Evolutionary conservation across 1,284 basidiomycete species (phyloP), one percentile per base, ranked within the genome.

Genomic region (Fomitopsis pinicola): DNA sequence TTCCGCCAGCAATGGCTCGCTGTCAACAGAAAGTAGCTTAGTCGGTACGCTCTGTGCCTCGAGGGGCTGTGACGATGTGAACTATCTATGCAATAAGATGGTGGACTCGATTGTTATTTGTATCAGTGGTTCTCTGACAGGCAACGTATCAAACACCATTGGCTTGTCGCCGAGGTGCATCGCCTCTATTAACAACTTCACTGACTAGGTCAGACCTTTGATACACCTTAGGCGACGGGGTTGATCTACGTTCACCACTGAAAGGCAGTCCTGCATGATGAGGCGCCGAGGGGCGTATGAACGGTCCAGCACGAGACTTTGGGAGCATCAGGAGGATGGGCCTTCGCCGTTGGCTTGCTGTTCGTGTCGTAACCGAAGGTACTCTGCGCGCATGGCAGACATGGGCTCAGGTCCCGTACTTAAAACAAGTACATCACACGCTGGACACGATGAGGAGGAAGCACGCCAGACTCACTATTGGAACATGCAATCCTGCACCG

Each of bases 401-500:
- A 92, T 91, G 33, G 85, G 82, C 64, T 89, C 87, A 40, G 87
- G 82, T 5, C 84, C 82, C 17, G 90, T 92, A 69, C 90, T 92
- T 59, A 22, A 50, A 45, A 59, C 17, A 44, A 10, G 36, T 15
- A 55, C 42, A 33, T 28, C 38, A 42, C 17, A 40, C n/a, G 46
- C 35, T 14, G 30, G 38, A 44, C 36, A 12, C 42, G 19, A 26
- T 33, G 42, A 42, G 42, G 28, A 50, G 15, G 22, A 22, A 22
- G 15, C 48, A 50, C 48, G 28, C 15, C 40, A n/a, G 1, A 83
- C 88, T 73, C 68, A 94, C 92, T 86, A 94, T 71, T 88, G 86
- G 45, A 87, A 72, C 83, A 96, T 89, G 72, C 94, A 97, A 2
- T 84, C 80, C 69, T 95, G 91, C 62, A 96, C 81, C 12, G 75